A percentile compares a stretch with the other conserved stretches of the same genome.
Conservation (phyloP, 495 filamentous ascomycete species). For the Friedmanniomyces endolithicus region DNA sequence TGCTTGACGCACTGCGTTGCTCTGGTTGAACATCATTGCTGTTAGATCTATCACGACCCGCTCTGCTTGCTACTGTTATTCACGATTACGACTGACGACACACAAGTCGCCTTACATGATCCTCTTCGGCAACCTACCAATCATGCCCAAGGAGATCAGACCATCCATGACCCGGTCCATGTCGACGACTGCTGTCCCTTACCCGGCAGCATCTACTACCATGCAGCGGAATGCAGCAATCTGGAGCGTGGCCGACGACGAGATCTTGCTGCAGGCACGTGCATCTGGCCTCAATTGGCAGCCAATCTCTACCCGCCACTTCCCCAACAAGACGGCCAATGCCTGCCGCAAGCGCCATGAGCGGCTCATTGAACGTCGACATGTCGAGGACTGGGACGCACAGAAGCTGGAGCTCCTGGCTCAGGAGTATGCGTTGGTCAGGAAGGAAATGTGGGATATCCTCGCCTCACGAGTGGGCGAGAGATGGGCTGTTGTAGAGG, state of each 20-base stretch:
- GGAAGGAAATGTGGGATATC: constrained; percentile 59
- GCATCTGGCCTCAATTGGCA: constrained; percentile 58
- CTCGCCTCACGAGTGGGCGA: constrained; percentile 51
- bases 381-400: constrained; percentile 53
- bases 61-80: not conserved
- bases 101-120: constrained; percentile 10
- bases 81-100: constrained; percentile 6
- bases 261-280: constrained; percentile 47
- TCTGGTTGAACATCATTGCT: not conserved
- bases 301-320: constrained; percentile 54
- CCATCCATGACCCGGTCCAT: not conserved
- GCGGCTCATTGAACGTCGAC: constrained; percentile 52
- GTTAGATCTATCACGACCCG: not conserved
- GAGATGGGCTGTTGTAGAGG: constrained; percentile 58
- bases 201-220: constrained; percentile 8
- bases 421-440: constrained; percentile 53
- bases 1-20: constrained; percentile 7
- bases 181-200: constrained; percentile 4
- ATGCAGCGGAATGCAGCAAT: constrained; percentile 20
- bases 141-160: constrained; percentile 21
- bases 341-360: constrained; percentile 71
- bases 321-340: constrained; percentile 61
- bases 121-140: constrained; percentile 1
- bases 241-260: constrained; percentile 55
- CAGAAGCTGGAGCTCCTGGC: constrained; percentile 52